A percentile compares a stretch with the other conserved stretches of the same genome.
These are phyloP conservation scores for Fusarium liriodendri DNA, from an alignment of 2,329 filamentous ascomycete genomes.

Conservation along the genomic window DNA sequence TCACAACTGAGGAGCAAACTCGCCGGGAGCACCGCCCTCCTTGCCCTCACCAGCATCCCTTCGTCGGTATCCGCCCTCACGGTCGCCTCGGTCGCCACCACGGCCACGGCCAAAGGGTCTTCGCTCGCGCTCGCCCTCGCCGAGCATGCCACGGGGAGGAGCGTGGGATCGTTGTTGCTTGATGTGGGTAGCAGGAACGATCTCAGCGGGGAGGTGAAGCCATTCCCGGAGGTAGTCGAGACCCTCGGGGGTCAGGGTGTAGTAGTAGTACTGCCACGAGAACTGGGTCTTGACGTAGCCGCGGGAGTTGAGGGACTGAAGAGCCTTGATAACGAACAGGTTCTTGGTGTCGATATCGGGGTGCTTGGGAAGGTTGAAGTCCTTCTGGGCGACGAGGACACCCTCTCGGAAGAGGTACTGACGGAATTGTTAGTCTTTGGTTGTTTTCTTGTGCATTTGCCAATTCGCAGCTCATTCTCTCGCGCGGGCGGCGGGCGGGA, in stretches of 20 bases:
- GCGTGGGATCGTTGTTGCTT: constrained; percentile 99
- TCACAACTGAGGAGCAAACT: constrained; percentile 92
- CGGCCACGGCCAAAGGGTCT: constrained; percentile 86
- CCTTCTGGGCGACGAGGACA: constrained; percentile 98
- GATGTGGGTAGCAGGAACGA: constrained; percentile 99
- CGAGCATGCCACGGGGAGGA: constrained; percentile 98
- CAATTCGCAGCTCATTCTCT: constrained; percentile 29
- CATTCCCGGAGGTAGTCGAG: constrained; percentile 99
- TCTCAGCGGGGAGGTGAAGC: constrained; percentile 99
- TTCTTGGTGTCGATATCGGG: constrained; percentile 99
- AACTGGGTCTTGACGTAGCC: constrained; percentile 99
- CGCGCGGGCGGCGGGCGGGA: background rate
- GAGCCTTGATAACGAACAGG: constrained; percentile 99
- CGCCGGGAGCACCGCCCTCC: constrained; percentile 91
- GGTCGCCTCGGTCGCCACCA: constrained; percentile 80
- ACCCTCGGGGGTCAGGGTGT: constrained; percentile 99
- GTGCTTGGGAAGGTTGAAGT: constrained; percentile 99
- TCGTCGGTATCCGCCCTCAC: constrained; percentile 92
- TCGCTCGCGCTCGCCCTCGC: constrained; percentile 83
- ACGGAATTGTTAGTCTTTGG: constrained; percentile 39
- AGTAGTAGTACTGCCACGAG: constrained; percentile 99
- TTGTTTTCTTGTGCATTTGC: constrained; percentile 24
- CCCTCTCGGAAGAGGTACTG: constrained; percentile 96
- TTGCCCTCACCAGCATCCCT: constrained; percentile 88
- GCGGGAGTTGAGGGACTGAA: constrained; percentile 97